Base-by-base conservation (phyloP, 208 protist species). In the Trypanosoma vivax region DNA sequence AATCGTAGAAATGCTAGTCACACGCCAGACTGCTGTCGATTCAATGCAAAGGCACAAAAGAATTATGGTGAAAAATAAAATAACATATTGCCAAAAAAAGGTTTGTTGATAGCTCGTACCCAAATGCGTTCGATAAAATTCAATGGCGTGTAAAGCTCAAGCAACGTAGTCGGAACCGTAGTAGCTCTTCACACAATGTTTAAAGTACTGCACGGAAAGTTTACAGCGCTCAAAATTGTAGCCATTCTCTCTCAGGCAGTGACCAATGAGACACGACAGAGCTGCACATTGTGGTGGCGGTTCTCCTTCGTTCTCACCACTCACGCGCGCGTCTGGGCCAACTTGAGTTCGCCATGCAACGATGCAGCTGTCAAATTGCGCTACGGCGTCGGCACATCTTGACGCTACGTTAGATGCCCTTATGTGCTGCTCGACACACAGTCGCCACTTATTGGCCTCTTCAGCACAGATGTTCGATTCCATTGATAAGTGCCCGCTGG, bases 201-300 rank as follows among this genome's bases (percentile, higher is more conserved):
- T 91, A 60, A 91, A 91, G 39, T 62, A 83, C 6, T 76, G 53
- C 51, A 79, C 88, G 24, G 74, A 76, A 25, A 69, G 56, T 35
- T 81, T 73, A 63, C 83, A 91, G 16, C 68, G 55, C 3, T 71
- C 53, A 66, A 91, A 91, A 50, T 87, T 69, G 60, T 82, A 91
- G 33, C 74, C 77, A 68, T 64, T 74, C n/a, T 74, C 63, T 27
- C 79, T 76, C 41, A 91, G 65, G 39, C 83, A 91, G 37, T 67
- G 56, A 5, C 79, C 83, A 21, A 88, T 72, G 5, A 88, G 70
- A 45, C 83, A 91, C 24, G 79, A 86, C 65, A 88, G 69, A 7
- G 73, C 74, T 16, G 76, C 83, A 42, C 83, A 91, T 47, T 88
- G 83, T 19, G 60, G 63, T 33, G 83, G 76, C 5, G 83, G 83